These are phyloP conservation scores for Pythium rishiriense DNA, from an alignment of 352 stramenopile genomes.

Conservation along the genomic window DNA sequence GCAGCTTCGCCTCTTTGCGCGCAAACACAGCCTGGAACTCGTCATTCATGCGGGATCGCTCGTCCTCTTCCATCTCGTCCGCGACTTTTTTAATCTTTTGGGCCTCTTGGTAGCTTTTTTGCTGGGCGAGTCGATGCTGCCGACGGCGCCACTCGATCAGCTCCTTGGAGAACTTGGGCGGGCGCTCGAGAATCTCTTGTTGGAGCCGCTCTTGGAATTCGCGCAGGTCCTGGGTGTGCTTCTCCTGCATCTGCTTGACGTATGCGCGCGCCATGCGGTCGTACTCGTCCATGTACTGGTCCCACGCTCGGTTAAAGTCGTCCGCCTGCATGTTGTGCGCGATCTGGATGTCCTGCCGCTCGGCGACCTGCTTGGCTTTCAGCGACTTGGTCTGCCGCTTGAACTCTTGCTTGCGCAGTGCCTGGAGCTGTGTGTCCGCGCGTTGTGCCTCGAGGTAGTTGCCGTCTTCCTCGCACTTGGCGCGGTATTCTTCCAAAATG, in stretches of 20 bases:
- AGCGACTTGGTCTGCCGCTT: conserved; percentile 91
- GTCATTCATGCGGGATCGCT: conserved; percentile 88
- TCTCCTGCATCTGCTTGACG: conserved; percentile 94
- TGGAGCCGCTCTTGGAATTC: conserved; percentile 90
- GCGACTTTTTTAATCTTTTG: conserved; percentile 95
- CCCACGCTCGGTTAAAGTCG: conserved; percentile 94
- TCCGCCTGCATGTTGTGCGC: conserved; percentile 95
- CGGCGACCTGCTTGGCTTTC: conserved; percentile 87
- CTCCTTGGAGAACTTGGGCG: conserved; percentile 93
- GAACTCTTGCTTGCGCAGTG: conserved; percentile 90
- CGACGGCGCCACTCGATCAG: conserved; percentile 93
- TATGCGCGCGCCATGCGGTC: conserved; percentile 94
- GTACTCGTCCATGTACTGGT: conserved; percentile 95
- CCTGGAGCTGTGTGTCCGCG: conserved; percentile 85
- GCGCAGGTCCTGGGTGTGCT: conserved; percentile 80
- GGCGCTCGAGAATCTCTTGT: conserved; percentile 82
- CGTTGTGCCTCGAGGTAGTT: conserved; percentile 93
- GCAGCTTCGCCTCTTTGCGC: conserved; percentile 90
- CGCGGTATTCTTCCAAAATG: conserved; percentile 93
- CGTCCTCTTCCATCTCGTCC: conserved; percentile 92
- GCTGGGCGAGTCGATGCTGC: conserved; percentile 93
- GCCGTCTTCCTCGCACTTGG: conserved; percentile 93
- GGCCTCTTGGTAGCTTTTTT: conserved; percentile 93
- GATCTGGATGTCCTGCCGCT: conserved; percentile 94
- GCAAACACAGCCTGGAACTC: conserved; percentile 73